Base-by-base conservation (phyloP, 108 stramenopile species). In the Pseudonitzschia multistriata region DNA sequence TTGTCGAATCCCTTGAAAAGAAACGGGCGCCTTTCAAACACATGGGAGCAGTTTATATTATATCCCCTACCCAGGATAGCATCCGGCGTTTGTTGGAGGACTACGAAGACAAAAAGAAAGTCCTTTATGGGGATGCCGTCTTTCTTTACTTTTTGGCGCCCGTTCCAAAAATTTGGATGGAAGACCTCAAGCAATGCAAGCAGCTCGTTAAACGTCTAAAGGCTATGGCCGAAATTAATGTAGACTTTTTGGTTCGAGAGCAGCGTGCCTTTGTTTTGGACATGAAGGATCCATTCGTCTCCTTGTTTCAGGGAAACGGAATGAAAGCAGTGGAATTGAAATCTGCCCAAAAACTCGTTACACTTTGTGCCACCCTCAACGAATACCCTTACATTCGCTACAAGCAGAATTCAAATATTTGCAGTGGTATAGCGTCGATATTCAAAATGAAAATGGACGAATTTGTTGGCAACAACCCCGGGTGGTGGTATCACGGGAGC, bases 371-470 rank as follows among this genome's bases (percentile, higher is more conserved):
- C 25, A 96, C 97, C 6, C 72, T 99, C 68, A 96, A 97, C 69
- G 98, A 98, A 82, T 97, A 96, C 70, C 97, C 98, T 0, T 92
- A 95, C 72, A 91, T 99, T 66, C 85, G 98, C 4, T 98, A 87
- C 77, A 66, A 79, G 60, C 65, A 79, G 66, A 72, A 74, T 45
- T 93, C 85, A 19, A 37, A 60, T 25, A 60, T 90, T 13, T 79
- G 88, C 40, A 81, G 74, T 39, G 86, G 79, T 36, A 66, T 97
- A 25, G 95, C 97, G 6, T 84, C 79, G 27, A 31, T 82, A 0
- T 94, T 99, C 67, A 90, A 97, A 62, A 74, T 80, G 47, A 90
- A 84, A 64, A 86, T 98, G 83, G 91, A 92, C 60, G 81, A 84
- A 0, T 96, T 88, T 74, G 84, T 95, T 19, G 74, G 80, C 21